phyloP scores from a whole-genome alignment of 1,284 basidiomycete species.

The Leccinum angustisporum region DNA sequence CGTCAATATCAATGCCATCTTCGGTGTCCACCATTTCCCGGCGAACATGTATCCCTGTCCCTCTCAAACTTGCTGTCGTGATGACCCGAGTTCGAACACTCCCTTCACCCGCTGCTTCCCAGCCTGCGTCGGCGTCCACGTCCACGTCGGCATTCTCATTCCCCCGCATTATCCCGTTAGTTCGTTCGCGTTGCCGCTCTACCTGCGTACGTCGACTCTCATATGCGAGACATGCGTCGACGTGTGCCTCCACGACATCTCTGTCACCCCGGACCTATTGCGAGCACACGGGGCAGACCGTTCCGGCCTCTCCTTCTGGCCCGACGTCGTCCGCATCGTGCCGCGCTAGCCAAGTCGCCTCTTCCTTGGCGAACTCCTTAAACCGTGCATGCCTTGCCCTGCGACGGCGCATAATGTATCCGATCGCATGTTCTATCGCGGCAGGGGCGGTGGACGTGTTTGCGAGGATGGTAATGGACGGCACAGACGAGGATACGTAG shows the following conservation, averaged over 20 bases:
- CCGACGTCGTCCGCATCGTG: conserved; percentile 10
- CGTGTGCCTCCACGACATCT: conserved; percentile 73
- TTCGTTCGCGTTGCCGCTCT: conserved; percentile 35
- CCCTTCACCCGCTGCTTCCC: conserved; percentile 24
- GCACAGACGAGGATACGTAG: conserved; percentile 3
- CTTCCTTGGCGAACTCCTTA: conserved; percentile 62
- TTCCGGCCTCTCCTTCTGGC: conserved; percentile 37
- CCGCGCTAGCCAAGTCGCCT: conserved; percentile 35
- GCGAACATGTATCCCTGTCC: conserved; percentile 63
- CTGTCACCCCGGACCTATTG: conserved; percentile 57
- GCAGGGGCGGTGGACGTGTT: conserved; percentile 36
- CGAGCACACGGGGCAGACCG: conserved; percentile 67
- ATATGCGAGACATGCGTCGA: conserved; percentile 70
- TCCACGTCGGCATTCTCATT: conserved; percentile 27
- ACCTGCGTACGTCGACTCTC: conserved; percentile 47
- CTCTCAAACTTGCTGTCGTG: conserved; percentile 39
- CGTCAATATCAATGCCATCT: conserved; percentile 76
- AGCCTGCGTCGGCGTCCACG: conserved; percentile 39
- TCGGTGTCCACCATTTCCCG: conserved; percentile 61
- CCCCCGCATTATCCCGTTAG: conserved; percentile 22
- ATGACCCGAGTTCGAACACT: conserved; percentile 34
- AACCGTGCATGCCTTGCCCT: conserved; percentile 62
- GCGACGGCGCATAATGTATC: conserved; percentile 58
- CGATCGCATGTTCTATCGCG: conserved; percentile 53
- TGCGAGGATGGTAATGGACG: conserved; percentile 3